Base-by-base conservation (phyloP, 129 eudicot species). In the Heracleum sosnowskyi region DNA sequence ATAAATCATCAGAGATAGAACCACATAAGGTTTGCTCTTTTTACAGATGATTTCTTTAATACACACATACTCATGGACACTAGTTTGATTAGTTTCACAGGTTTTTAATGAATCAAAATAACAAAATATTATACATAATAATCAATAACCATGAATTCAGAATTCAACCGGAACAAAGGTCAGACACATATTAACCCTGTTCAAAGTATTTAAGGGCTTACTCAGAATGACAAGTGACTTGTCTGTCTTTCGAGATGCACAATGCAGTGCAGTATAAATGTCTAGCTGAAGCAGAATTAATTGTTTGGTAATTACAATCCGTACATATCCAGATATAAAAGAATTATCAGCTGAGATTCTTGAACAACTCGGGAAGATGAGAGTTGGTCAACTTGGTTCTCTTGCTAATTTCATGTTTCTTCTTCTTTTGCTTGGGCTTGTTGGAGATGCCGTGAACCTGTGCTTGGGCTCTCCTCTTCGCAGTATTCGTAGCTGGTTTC, bases 401-500 rank as follows among this genome's bases (percentile, higher is more conserved):
- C 87, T 92, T 92, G 83, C 88, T 87, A 74, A 92, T 87, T 75
- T 88, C 96, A 35, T 87, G 81, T 88, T 90, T 90, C 92, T 88
- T 92, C 85, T 86, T 92, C 92, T 92, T 92, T 47, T 86, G 79
- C 80, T 90, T 90, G 13, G 96, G 86, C 79, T 92, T 90, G 55
- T 71, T 74, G 15, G 76, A 41, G 20, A 84, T 76, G 70, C 92
- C 88, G 47, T 88, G 90, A 46, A 88, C 82, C 84, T 90, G 93
- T 26, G 96, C 96, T 81, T 66, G 76, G 15, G 94, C 94, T 82
- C 96, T 87, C 79, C 96, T 92, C 88, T 84, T 87, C 4, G 96
- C 93, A 11, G 96, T 93, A 82, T 93, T 86, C 51, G 98, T 93
- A 31, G 98, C 92, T 2, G 98, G 96, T 78, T 90, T 92, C 93